Conservation (phyloP, 129 eudicot species). For the Artemisia argyi region DNA sequence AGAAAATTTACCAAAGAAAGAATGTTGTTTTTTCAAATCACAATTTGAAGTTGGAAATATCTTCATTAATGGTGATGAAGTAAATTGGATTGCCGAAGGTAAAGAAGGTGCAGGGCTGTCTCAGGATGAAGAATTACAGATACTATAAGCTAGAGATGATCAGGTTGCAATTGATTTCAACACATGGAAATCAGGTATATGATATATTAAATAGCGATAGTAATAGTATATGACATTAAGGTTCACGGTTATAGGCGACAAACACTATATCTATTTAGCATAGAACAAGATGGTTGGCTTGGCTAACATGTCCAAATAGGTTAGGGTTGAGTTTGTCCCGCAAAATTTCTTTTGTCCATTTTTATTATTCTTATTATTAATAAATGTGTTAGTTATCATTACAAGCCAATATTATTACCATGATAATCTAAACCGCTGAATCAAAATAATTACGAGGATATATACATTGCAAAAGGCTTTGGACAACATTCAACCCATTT, state of each 20-base stretch:
- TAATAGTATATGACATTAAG: too few relatives aligned
- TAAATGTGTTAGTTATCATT: too few relatives aligned
- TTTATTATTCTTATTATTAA: background rate
- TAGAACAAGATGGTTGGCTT: too few relatives aligned
- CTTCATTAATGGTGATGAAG: conserved; percentile 37
- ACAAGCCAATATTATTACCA: background rate
- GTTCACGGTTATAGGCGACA: too few relatives aligned
- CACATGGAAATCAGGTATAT: conserved; percentile 69
- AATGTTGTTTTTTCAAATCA: too few relatives aligned
- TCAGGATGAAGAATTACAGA: background rate
- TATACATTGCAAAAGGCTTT: background rate
- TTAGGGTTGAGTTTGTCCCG: too few relatives aligned
- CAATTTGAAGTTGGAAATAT: conserved; percentile 65
- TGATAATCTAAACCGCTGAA: background rate
- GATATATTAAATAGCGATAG: background rate
- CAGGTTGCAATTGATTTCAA: conserved; percentile 55
- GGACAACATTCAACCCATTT: background rate
- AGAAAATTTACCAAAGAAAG: too few relatives aligned
- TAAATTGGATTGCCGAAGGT: conserved; percentile 21
- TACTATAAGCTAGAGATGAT: too few relatives aligned
- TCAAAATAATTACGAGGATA: background rate
- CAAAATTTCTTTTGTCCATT: too few relatives aligned
- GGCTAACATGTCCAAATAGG: too few relatives aligned
- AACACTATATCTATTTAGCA: too few relatives aligned
- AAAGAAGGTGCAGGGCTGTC: conserved; percentile 15